Evolutionary conservation across 192 early-diverging fungal species (phyloP), one percentile per base, ranked within the genome.

Genomic region (Borealophlyctis nickersoniae): DNA sequence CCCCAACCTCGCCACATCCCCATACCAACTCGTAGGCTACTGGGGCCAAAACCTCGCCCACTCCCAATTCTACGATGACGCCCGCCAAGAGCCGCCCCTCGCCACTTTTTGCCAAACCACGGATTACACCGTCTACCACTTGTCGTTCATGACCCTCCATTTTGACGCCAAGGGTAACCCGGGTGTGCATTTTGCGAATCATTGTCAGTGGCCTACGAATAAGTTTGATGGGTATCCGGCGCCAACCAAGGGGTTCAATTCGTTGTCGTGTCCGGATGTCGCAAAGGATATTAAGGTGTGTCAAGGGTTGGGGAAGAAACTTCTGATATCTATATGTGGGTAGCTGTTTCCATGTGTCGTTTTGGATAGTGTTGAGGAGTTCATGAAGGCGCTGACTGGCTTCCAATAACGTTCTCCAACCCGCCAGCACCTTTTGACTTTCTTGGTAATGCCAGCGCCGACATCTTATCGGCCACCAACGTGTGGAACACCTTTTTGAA

Each of bases 401-500:
- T n/a, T n/a, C n/a, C n/a, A n/a, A n/a, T n/a, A n/a, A n/a, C n/a
- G n/a, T n/a, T n/a, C n/a, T n/a, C n/a, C n/a, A n/a, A n/a, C n/a
- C n/a, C n/a, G n/a, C n/a, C n/a, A n/a, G n/a, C n/a, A n/a, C n/a
- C n/a, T n/a, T n/a, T n/a, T n/a, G n/a, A n/a, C n/a, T n/a, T n/a
- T n/a, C n/a, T n/a, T n/a, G n/a, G 7, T 2, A 0, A 0, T 56
- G 1, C 7, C 36, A 65, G 63, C 63, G 30, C 63, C 63, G 32
- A 26, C 34, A 35, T 52, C 56, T 39, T 48, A 36, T 26, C 90
- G 67, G 90, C 92, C 0, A 70, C 83, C 28, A 74, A 84, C 36
- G 75, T 94, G 31, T 92, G 87, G 86, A 83, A 92, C 60, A 71
- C 89, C 59, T 92, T 92, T 56, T 69, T 90, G 14, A 87, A 83